Base-by-base conservation (phyloP, 345 rosid species). In the Aquilaria sinensis region DNA sequence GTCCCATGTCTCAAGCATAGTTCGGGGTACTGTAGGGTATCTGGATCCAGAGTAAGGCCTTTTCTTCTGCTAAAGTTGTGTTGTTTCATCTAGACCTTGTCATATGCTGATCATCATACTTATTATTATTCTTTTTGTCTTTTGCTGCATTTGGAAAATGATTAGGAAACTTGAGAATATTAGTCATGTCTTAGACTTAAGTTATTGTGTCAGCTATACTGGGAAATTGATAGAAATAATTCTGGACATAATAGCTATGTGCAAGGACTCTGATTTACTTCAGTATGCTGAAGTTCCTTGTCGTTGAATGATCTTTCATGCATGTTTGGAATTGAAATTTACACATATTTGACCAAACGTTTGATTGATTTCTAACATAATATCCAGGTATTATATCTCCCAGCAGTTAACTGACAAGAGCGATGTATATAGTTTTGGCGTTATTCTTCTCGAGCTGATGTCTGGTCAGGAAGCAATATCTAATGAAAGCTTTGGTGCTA, bases 1-100 rank as follows among this genome's bases (percentile, higher is more conserved):
- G 62, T 95, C 99, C 60, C 99, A 95, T 31, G 98, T 95, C 59
- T 95, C 97, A 1, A 95, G 99, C 78, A 81, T 95, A 59, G 99
- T 95, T 66, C 87, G 98, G 46, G 99, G 99, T 73, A 95, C 99
- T 29, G 91, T 95, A 16, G 99, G 99, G n/a, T 95, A 95, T 64
- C 72, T 95, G 65, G 99, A 95, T 74, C 99, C 99, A 0, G 99
- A 95, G 99, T 95, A 85, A 70, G 96, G 31, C 68, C 57, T 59
- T 69, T 37, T 29, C 58, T 57, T 50, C 51, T 56, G 46, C 59
- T 68, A 10, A 31, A 65, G 32, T 43, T 34, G 53, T 50, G 31
- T 33, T 54, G 23, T 59, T 46, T 53, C 53, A n/a, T 31, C 57
- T 61, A 31, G 32, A 10, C 23, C 23, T 23, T 23, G 23, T 23